Evolutionary conservation across 805 yeast genomes (phyloP).

Genomic region (Kodamaea neixiangensis): DNA sequence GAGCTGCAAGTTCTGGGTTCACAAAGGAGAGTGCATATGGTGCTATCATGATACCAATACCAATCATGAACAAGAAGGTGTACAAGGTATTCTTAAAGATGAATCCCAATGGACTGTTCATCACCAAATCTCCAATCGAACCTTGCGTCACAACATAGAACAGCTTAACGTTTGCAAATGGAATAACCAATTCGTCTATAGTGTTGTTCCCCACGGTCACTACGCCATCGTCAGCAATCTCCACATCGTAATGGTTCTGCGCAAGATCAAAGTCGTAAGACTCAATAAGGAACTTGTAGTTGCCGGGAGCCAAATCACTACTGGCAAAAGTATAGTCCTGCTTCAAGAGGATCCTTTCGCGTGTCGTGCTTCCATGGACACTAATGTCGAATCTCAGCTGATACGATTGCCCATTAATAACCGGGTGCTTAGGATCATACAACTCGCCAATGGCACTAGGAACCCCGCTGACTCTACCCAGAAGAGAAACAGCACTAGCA

Average conservation of each 20-base stretch:
- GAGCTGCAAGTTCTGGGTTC: slow-evolving; percentile 41
- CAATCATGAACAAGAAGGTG: slow-evolving; percentile 33
- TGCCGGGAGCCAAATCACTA: slow-evolving; percentile 28
- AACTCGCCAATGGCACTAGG: slow-evolving; percentile 22
- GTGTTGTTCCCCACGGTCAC: neutral
- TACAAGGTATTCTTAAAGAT: slow-evolving; percentile 38
- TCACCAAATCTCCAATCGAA: slow-evolving; percentile 31
- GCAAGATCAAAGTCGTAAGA: slow-evolving; percentile 38
- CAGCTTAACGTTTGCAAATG: slow-evolving; percentile 24
- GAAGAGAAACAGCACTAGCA: slow-evolving; percentile 13
- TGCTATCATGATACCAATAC: slow-evolving; percentile 29
- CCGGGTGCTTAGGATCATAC: slow-evolving; percentile 8
- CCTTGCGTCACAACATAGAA: slow-evolving; percentile 37
- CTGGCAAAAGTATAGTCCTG: slow-evolving; percentile 27
- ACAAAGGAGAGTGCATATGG: slow-evolving; percentile 33
- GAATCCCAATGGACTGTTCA: slow-evolving; percentile 44
- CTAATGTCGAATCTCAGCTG: slow-evolving; percentile 32
- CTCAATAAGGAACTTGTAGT: slow-evolving; percentile 33
- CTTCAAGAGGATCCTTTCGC: slow-evolving; percentile 22
- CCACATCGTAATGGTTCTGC: neutral
- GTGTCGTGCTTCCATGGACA: slow-evolving; percentile 8
- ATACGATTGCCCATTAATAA: slow-evolving; percentile 39
- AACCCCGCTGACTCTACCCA: slow-evolving; percentile 29
- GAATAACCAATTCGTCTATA: slow-evolving; percentile 17
- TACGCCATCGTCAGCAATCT: neutral